phyloP scores from a whole-genome alignment of 352 stramenopile species.

The Pythium phragmiticola region DNA sequence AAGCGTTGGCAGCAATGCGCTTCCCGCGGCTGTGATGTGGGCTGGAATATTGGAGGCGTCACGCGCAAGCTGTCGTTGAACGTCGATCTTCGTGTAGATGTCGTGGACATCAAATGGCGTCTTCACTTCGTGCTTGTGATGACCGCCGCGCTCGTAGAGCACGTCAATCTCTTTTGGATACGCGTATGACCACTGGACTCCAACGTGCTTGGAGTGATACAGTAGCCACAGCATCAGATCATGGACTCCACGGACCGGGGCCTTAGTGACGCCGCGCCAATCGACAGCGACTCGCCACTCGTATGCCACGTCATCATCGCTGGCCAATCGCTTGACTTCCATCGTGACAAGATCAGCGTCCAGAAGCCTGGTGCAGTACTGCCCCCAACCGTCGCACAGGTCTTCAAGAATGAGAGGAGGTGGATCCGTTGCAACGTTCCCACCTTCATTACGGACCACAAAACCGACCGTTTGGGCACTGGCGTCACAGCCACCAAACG shows the following conservation, averaged over 20 bases:
- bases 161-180: conserved; percentile 60
- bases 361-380: not conserved
- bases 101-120: conserved; percentile 50
- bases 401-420: not conserved
- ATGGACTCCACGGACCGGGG: conserved; percentile 3
- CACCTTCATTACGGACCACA: not conserved
- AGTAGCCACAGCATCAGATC: conserved; percentile 65
- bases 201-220: conserved; percentile 18
- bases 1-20: conserved; percentile 79
- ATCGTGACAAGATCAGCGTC: conserved; percentile 33
- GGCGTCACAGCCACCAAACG: not conserved
- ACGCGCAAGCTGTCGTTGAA: conserved; percentile 33
- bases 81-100: conserved; percentile 55
- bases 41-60: conserved; percentile 27
- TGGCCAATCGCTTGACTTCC: conserved; percentile 27
- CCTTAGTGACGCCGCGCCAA: conserved; percentile 35
- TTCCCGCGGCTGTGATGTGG: conserved; percentile 19
- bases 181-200: conserved; percentile 34
- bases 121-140: not conserved
- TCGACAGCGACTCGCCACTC: conserved; percentile 36
- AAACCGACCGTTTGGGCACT: conserved; percentile 11
- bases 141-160: conserved; percentile 28
- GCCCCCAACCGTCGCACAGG: conserved; percentile 29
- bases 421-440: not conserved
- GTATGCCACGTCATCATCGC: conserved; percentile 13